These are phyloP conservation scores for Buddleja alternifolia DNA, from an alignment of 257 asterid genomes.

Conservation along the genomic window DNA sequence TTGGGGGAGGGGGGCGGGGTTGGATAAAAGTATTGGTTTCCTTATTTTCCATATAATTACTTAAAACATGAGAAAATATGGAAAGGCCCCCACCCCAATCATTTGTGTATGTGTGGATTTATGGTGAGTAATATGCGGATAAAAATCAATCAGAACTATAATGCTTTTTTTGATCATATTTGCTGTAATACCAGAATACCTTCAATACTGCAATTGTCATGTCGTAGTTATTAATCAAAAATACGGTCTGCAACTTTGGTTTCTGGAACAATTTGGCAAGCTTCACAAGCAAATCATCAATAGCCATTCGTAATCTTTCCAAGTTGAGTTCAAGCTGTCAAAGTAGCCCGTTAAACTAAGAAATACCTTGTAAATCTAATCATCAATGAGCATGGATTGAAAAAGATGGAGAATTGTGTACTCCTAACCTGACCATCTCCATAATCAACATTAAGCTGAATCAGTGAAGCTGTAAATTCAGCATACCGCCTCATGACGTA, in stretches of 20 bases:
- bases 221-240: constrained; percentile 94
- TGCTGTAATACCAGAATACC: constrained; percentile 45
- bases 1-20: background rate
- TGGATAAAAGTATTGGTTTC: background rate
- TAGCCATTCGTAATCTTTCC: constrained; percentile 95
- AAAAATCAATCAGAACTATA: constrained; percentile 11
- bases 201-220: constrained; percentile 93
- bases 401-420: constrained; percentile 18
- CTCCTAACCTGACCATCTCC: constrained; percentile 96
- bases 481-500: constrained; percentile 99
- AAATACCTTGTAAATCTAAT: constrained; percentile 20
- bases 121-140: constrained; percentile 1
- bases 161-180: constrained; percentile 14
- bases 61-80: background rate
- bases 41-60: background rate
- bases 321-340: constrained; percentile 90
- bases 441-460: constrained; percentile 91
- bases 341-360: constrained; percentile 25
- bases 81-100: background rate
- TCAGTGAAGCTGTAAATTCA: constrained; percentile 92
- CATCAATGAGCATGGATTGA: constrained; percentile 26
- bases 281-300: constrained; percentile 89
- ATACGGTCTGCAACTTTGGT: constrained; percentile 81
- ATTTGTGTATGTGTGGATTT: background rate
- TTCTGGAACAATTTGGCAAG: constrained; percentile 80